phyloP scores from a whole-genome alignment of 768 basidiomycete genomes.

The Lentinula detonsa region DNA sequence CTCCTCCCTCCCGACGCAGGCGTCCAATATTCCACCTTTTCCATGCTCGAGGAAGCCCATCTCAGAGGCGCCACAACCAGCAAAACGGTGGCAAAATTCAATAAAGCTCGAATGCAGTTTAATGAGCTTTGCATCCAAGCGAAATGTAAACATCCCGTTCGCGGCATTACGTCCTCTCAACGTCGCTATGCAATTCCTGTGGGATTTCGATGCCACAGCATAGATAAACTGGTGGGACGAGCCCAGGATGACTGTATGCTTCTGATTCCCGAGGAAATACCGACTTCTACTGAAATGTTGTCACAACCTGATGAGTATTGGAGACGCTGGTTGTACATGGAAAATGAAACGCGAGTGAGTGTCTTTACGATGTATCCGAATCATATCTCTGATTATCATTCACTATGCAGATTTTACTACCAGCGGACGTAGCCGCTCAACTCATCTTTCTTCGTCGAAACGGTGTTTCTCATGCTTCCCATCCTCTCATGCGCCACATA shows the following conservation, averaged over 20 bases:
- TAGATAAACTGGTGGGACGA: constrained; percentile 2
- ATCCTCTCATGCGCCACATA: constrained; percentile 1
- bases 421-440: constrained; percentile 1
- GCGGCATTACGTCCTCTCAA: background rate
- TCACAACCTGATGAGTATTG: constrained; percentile 2
- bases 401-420: background rate
- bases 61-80: background rate
- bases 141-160: background rate
- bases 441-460: background rate
- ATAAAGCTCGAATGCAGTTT: background rate
- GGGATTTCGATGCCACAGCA: background rate
- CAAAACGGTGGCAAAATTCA: background rate
- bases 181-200: constrained; percentile 2
- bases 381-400: background rate
- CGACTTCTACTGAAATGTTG: background rate
- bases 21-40: background rate
- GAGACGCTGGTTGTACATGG: background rate
- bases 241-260: background rate
- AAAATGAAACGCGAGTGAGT: background rate
- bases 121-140: constrained; percentile 1
- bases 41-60: background rate
- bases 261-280: background rate
- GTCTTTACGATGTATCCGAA: background rate
- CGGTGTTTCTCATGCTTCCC: background rate
- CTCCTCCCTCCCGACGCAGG: constrained; percentile 1